Base-by-base conservation (phyloP, 1,139 yeast species). In the Yamadazyma atmosphaerica region DNA sequence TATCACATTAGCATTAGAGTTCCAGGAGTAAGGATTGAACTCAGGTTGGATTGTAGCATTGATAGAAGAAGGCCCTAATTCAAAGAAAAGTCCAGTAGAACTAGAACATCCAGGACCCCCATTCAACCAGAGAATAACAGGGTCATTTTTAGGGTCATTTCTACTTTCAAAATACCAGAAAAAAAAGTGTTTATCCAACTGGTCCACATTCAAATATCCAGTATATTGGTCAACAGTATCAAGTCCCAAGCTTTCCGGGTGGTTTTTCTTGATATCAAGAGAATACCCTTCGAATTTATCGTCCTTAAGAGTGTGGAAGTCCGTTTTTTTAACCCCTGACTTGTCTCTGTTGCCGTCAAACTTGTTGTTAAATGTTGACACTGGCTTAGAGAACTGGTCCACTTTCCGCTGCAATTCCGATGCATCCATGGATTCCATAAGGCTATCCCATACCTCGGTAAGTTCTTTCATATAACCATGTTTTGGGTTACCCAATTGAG, bases 81-180 rank as follows among this genome's bases (percentile, higher is more conserved):
- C 96, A 55, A 88, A 87, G 60, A 88, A 86, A 49, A 88, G 72
- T n/a, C 96, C 97, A 22, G 95, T 86, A 62, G 87, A 66, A 3
- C 95, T 85, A 10, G 95, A 85, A 62, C 96, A 87, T 9, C 96
- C 96, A 33, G 95, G 95, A 15, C 95, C 95, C 52, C 95, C 95
- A 55, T 87, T 88, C 54, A 88, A 74, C 96, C 96, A 89, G 51
- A 89, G 70, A 38, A 89, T 77, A 35, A 88, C 72, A 7, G 96
- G 96, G 60, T 88, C 96, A 45, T 74, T 87, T 48, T 68, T 67
- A 15, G 96, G 96, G 64, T 87, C 95, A 56, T 85, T 86, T 68
- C 97, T 81, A 40, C 94, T 83, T 62, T 88, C 96, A 55, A 89
- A 88, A 54, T 83, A 81, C 95, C 95, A 86, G 61, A 82, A 86